phyloP scores from a whole-genome alignment of 306 rosid genomes.

The Cyamopsis tetragonoloba region DNA sequence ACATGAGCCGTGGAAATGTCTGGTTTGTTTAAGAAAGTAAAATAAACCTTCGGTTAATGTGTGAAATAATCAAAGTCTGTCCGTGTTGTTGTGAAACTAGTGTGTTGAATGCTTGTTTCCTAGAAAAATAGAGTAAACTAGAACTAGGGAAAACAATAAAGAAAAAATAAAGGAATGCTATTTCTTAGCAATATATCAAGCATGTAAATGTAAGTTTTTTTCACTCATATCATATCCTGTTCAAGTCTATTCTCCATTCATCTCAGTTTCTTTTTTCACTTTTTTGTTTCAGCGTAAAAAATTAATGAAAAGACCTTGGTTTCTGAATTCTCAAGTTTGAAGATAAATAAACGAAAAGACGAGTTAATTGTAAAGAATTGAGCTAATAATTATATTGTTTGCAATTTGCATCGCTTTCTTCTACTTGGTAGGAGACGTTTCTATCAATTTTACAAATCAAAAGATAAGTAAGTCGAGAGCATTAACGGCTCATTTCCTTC shows the following conservation, averaged over 20 bases:
- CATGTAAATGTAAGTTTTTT: background rate
- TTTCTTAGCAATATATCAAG: background rate
- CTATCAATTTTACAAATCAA: background rate
- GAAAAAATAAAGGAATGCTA: background rate
- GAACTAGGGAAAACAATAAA: background rate
- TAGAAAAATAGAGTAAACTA: background rate
- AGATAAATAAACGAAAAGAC: background rate
- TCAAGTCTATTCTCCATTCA: background rate
- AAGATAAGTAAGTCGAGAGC: background rate
- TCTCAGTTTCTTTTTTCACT: no score
- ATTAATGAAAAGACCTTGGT: background rate
- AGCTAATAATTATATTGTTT: background rate
- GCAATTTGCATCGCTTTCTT: background rate
- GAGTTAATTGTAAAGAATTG: background rate
- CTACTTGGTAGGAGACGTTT: background rate
- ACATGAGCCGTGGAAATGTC: slow-evolving; percentile 48
- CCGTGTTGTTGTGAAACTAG: background rate
- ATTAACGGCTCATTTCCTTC: slow-evolving; percentile 32
- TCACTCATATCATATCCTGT: background rate
- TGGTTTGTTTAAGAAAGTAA: slow-evolving; percentile 10
- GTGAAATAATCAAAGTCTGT: background rate
- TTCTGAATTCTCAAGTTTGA: background rate
- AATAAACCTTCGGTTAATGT: background rate
- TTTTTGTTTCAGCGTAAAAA: background rate
- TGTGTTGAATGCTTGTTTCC: background rate